Base-by-base conservation (phyloP, 2,329 filamentous ascomycete species). In the Aspergillus fructus region DNA sequence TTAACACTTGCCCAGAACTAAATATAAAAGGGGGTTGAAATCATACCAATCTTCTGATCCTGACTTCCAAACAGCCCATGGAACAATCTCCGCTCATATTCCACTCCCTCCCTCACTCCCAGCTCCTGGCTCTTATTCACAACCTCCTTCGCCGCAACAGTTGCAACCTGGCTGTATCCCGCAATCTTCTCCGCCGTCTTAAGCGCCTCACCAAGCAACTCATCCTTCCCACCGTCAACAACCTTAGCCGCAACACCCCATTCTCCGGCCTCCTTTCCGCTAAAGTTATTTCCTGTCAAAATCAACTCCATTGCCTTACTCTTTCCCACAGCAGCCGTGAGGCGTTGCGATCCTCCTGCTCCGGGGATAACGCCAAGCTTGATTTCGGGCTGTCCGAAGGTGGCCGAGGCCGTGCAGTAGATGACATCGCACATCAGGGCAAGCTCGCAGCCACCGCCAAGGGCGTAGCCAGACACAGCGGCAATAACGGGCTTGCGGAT, bases 101-200 rank as follows among this genome's bases (percentile, higher is more conserved):
- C 94, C 2, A 99, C 89, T 13, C 94, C 94, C 70, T 97, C 94
- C 66, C 89, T 81, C 59, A 99, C 79, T 3, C 88, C 82, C 65
- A 96, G 77, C 68, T 99, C 94, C 81, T 97, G 93, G 75, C 92
- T 96, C 87, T 97, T 97, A 75, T 97, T 96, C 55, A 99, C 93
- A n/a, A 94, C 93, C 81, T 99, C 94, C 83, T 99, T 99, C 56
- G 85, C 89, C 11, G 90, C 94, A 78, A 91, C 87, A 58, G 96
- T 86, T 1, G 93, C 90, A n/a, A 99, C 88, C 71, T 83, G 86
- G 52, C 90, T 93, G 76, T 94, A 91, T 1, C 89, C 79, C 0
- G 94, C 93, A 78, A 99, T 97, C 52, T 86, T 93, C 81, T 90
- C 91, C 2, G 94, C 94, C 17, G 91, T 93, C 71, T 88, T 85